These are phyloP conservation scores for Eimeria necatrix DNA, from an alignment of 169 alveolate species.

Conservation along the genomic window DNA sequence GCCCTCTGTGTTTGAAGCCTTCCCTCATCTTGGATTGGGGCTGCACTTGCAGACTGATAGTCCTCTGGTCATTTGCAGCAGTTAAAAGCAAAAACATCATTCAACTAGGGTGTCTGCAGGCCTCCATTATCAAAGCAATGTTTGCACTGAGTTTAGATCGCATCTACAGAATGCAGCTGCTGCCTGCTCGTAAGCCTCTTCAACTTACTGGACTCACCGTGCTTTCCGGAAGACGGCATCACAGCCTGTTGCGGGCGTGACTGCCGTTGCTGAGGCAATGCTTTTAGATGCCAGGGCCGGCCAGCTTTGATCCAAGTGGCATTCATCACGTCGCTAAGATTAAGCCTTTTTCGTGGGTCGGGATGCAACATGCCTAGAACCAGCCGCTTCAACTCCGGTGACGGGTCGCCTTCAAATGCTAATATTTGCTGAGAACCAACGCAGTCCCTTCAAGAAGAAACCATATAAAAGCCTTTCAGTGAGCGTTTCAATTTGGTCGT, in stretches of 20 bases:
- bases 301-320: conserved; percentile 76
- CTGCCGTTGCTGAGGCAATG: conserved; percentile 5
- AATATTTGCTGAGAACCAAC: conserved; percentile 46
- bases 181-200: too few relatives aligned
- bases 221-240: background rate
- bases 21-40: background rate
- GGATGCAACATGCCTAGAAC: conserved; percentile 77
- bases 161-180: too few relatives aligned
- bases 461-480: background rate
- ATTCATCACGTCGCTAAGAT: conserved; percentile 77
- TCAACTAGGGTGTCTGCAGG: background rate
- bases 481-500: background rate
- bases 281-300: conserved; percentile 47
- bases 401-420: conserved; percentile 52
- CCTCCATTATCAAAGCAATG: background rate
- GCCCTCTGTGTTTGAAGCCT: background rate
- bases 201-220: background rate
- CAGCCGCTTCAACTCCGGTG: conserved; percentile 67
- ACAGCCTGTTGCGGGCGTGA: background rate
- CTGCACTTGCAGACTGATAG: background rate
- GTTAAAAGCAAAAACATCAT: background rate
- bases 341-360: conserved; percentile 71
- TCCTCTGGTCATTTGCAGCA: conserved; percentile 13
- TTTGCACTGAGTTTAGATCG: too few relatives aligned
- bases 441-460: background rate